Conservation (phyloP, 1,284 basidiomycete species). For the Cutaneotrichosporon cutaneum region DNA sequence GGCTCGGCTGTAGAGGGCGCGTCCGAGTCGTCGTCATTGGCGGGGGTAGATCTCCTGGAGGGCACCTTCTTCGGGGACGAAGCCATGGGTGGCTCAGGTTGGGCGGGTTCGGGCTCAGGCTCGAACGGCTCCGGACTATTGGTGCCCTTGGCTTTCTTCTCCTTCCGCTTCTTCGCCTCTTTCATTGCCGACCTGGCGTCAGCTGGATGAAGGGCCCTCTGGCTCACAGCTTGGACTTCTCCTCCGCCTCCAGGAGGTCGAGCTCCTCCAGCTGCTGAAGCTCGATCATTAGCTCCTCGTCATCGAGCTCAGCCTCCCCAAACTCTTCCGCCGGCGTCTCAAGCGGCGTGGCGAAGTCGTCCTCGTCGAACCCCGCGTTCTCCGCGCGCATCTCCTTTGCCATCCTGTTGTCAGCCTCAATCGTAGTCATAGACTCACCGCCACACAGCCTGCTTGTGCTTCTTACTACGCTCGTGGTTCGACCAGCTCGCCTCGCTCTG, state of each 20-base stretch:
- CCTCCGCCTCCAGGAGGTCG: slow-evolving; percentile 17
- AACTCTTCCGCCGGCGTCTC: slow-evolving; percentile 27
- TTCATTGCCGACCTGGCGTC: slow-evolving; percentile 9
- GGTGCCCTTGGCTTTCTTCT: slow-evolving; percentile 14
- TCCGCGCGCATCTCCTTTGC: slow-evolving; percentile 62
- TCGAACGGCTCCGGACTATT: not conserved
- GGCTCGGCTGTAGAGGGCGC: slow-evolving; percentile 15
- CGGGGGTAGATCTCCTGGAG: not conserved
- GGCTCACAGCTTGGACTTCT: slow-evolving; percentile 23
- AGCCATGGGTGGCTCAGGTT: slow-evolving; percentile 1
- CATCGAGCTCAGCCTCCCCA: slow-evolving; percentile 21
- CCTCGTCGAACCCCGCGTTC: slow-evolving; percentile 20
- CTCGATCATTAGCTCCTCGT: slow-evolving; percentile 26
- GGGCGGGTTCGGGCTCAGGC: not conserved
- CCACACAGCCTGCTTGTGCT: slow-evolving; percentile 86
- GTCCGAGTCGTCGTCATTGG: slow-evolving; percentile 13
- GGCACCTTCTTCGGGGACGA: not conserved
- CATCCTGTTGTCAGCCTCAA: slow-evolving; percentile 64
- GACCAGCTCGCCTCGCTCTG: slow-evolving; percentile 90
- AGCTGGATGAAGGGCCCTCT: not conserved
- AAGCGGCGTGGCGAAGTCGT: slow-evolving; percentile 21
- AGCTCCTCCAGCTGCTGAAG: slow-evolving; percentile 21
- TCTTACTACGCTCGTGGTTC: slow-evolving; percentile 94
- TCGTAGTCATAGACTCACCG: slow-evolving; percentile 47
- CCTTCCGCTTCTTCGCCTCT: slow-evolving; percentile 19